Evolutionary conservation across 23 red algal genomes (phyloP).

Genomic region (Gracilaria gracilis): DNA sequence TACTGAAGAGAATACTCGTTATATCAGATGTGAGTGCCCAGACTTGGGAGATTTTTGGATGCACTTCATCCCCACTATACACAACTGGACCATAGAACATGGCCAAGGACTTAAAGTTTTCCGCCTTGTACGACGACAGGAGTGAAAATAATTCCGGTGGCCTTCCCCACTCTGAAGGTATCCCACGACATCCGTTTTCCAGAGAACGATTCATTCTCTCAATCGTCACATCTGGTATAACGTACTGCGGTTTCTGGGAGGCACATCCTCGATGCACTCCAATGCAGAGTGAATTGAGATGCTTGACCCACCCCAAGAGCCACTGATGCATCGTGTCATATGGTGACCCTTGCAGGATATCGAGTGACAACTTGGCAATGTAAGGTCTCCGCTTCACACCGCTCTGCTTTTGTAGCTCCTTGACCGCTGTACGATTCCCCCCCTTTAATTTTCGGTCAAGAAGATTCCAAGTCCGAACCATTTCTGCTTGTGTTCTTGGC

Average conservation of each 20-base stretch:
- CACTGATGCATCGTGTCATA: slow-evolving; percentile 27
- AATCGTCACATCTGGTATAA: background rate
- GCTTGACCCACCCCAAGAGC: slow-evolving; percentile 21
- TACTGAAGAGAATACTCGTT: no score
- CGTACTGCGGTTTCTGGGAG: background rate
- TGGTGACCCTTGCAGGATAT: background rate
- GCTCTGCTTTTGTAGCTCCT: background rate
- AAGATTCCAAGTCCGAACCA: background rate
- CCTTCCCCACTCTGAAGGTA: slow-evolving; percentile 10
- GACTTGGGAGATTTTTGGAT: background rate
- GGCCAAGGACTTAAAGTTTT: slow-evolving; percentile 10
- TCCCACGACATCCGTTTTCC: background rate
- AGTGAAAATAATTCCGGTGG: background rate
- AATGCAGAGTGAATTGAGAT: background rate
- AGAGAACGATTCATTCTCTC: background rate
- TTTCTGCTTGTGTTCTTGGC: background rate
- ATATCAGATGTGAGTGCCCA: no score
- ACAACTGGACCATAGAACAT: slow-evolving; percentile 6
- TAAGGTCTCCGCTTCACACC: slow-evolving; percentile 1
- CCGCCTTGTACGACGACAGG: background rate
- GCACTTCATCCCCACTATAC: background rate
- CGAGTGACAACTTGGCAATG: background rate
- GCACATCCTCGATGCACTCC: no score
- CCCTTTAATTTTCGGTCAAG: no score
- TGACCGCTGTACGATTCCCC: background rate